A percentile compares a stretch with the other conserved stretches of the same genome.
These are phyloP conservation scores for Saxophila tyrrhenica DNA, from an alignment of 495 filamentous ascomycete species.

Conservation along the genomic window DNA sequence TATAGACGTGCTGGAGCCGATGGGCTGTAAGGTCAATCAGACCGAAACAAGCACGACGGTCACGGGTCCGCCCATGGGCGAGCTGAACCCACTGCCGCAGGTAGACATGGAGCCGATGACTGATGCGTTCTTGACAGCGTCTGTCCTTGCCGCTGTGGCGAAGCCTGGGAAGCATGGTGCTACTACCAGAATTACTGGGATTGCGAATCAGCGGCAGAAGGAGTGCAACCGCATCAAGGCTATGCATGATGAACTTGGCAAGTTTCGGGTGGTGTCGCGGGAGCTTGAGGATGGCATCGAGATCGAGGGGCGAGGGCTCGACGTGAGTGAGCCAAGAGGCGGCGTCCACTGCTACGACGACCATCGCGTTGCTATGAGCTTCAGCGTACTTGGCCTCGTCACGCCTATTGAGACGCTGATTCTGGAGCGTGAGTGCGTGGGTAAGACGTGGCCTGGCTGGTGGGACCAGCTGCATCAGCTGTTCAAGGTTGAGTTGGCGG, in stretches of 20 bases:
- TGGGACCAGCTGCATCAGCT: slow-evolving; percentile 76
- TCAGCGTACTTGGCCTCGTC: slow-evolving; percentile 74
- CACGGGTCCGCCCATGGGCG: slow-evolving; percentile 66
- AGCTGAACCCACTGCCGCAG: slow-evolving; percentile 56
- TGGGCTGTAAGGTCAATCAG: slow-evolving; percentile 88
- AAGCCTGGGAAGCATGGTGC: slow-evolving; percentile 35
- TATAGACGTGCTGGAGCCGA: slow-evolving; percentile 76
- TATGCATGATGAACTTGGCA: slow-evolving; percentile 93
- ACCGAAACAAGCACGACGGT: slow-evolving; percentile 82
- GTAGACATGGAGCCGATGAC: slow-evolving; percentile 99
- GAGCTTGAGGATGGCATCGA: slow-evolving; percentile 85
- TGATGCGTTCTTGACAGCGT: slow-evolving; percentile 92
- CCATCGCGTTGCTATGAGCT: slow-evolving; percentile 96
- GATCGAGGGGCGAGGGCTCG: slow-evolving; percentile 27
- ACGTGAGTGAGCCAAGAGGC: slow-evolving; percentile 36
- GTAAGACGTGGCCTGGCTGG: slow-evolving; percentile 99
- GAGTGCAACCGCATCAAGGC: slow-evolving; percentile 95
- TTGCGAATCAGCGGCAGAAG: slow-evolving; percentile 98
- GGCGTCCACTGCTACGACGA: slow-evolving; percentile 94
- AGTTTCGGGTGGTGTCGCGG: slow-evolving; percentile 79
- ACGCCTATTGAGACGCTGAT: slow-evolving; percentile 68
- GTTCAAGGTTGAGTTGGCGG: slow-evolving; percentile 64
- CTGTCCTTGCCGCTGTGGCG: slow-evolving; percentile 86
- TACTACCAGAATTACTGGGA: slow-evolving; percentile 79
- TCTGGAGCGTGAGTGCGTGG: slow-evolving; percentile 80